Evolutionary conservation across 805 yeast genomes (phyloP), one percentile per base, ranked within the genome.

Genomic region (Kockiozyma suomiensis): DNA sequence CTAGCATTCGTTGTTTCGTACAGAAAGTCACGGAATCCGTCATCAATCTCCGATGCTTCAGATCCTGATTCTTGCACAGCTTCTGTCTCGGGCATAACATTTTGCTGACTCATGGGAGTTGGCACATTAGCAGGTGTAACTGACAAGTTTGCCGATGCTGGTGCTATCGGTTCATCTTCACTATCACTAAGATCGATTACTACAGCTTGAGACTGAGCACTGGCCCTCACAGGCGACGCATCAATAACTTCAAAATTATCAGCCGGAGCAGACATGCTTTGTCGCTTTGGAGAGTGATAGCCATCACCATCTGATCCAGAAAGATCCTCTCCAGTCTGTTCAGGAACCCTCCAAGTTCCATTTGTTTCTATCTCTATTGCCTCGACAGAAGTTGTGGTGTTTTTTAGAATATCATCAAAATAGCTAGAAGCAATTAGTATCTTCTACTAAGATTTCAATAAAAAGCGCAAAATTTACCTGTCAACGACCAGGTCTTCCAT

Each of bases 401-500:
- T 69, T 1, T 78, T 70, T 21, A 93, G 69, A 50, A 93, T 83
- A 13, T 86, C 87, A 43, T 72, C 69, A 37, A 65, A 47, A 42
- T 58, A 63, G 42, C 64, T 60, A 38, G 4, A 12, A 1, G 12
- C 26, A 19, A 15, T 19, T 28, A 15, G 7, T 1, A n/a, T 5
- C 21, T 32, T n/a, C 2, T n/a, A n/a, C 28, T 33, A 12, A 8
- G 28, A 48, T 7, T 21, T 3, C 4, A 17, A 32, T 7, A 23
- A 32, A 17, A 6, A 33, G 13, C 5, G 10, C 10, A 7, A 30
- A 50, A 89, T 82, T 70, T 84, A 93, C 62, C 89, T 96, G 65
- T 89, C 90, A 0, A 91, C 76, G 0, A 87, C 85, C 54, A 94
- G 71, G 62, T 85, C 86, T 15, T 80, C 80, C 15, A 85, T 75